A percentile compares a stretch with the other conserved stretches of the same genome.
Conservation (phyloP, 2,329 filamentous ascomycete species). For the Sordariomycetes sp. region DNA sequence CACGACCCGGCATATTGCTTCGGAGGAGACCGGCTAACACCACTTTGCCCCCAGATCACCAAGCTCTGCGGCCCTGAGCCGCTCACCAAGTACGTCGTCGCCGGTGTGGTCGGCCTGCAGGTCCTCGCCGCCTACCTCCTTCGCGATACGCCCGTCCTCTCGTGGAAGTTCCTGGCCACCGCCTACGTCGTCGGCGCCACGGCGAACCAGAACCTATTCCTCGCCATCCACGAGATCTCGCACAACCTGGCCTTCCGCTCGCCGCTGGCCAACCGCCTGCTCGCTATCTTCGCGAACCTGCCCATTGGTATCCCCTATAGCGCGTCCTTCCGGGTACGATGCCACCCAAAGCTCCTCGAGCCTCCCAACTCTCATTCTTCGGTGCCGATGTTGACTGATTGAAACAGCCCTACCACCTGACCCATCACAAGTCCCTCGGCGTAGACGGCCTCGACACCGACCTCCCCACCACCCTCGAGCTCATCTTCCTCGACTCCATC, state of each 20-base stretch:
- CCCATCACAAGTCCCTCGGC: conserved; percentile 96
- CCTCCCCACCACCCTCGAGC: conserved; percentile 83
- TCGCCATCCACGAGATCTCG: conserved; percentile 97
- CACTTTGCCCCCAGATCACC: conserved; percentile 51
- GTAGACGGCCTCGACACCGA: conserved; percentile 95
- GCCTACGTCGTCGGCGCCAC: conserved; percentile 90
- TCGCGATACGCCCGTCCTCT: conserved; percentile 64
- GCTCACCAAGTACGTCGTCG: conserved; percentile 85
- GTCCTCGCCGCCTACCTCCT: conserved; percentile 65
- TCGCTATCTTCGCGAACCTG: conserved; percentile 89
- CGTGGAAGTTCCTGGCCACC: conserved; percentile 71
- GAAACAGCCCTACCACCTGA: conserved; percentile 79
- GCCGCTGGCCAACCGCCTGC: conserved; percentile 63
- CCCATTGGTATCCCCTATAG: conserved; percentile 95
- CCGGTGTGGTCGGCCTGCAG: conserved; percentile 73
- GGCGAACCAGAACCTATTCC: conserved; percentile 95
- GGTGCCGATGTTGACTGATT: no score
- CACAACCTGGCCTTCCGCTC: conserved; percentile 92
- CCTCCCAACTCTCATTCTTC: neutral
- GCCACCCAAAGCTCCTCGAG: neutral
- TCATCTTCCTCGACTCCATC: conserved; percentile 85
- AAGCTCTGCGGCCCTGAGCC: conserved; percentile 96
- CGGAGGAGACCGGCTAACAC: conserved; percentile 2
- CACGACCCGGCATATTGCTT: conserved; percentile 6
- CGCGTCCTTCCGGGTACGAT: conserved; percentile 73